Evolutionary conservation across 1,284 basidiomycete species (phyloP), one percentile per base, ranked within the genome.

Genomic region (Puccinia brachypodii): DNA sequence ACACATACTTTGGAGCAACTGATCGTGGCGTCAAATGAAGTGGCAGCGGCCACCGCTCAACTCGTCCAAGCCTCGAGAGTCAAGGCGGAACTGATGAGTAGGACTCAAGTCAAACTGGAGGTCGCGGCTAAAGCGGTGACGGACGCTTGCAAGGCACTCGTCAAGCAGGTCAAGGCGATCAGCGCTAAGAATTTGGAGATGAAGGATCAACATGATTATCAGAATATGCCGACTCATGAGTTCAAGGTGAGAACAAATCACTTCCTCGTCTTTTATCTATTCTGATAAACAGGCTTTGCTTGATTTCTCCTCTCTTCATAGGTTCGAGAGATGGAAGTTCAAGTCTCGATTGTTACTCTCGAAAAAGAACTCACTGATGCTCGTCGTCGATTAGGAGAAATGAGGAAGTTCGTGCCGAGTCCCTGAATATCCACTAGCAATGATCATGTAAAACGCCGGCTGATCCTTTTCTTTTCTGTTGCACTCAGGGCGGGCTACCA

Each of bases 1-100:
- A 96, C 95, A 19, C 95, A 98, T 87, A 95, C 94, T 62, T 90
- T 98, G 80, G 97, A 99, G 88, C 97, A 99, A 88, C 92, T 99
- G 83, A 99, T 99, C 85, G 97, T 99, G 69, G 94, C 97, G 7
- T 98, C 96, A 38, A 99, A 99, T 88, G 97, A 98, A 87, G 97
- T 99, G 33, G 94, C 95, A 0, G 95, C 92, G 71, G 92, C 96
- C 0, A 99, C 97, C 0, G 97, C 96, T 6, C 97, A 99, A 88
- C 92, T 99, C 72, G 97, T 99, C 69, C 96, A 96, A 36, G 97
- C 97, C 0, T 98, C 95, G 28, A 92, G 97, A 79, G 97, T 99
- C 86, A 99, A 99, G 89, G 94, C 96, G 7, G 95, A 95, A 86
- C 89, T 98, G 84, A 99, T 98, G 95, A 96, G 94, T 82, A 95